A percentile compares a stretch with the other conserved stretches of the same genome.
Evolutionary conservation across 1,284 basidiomycete species (phyloP).

Genomic region (Cutaneotrichosporon curvatum): DNA sequence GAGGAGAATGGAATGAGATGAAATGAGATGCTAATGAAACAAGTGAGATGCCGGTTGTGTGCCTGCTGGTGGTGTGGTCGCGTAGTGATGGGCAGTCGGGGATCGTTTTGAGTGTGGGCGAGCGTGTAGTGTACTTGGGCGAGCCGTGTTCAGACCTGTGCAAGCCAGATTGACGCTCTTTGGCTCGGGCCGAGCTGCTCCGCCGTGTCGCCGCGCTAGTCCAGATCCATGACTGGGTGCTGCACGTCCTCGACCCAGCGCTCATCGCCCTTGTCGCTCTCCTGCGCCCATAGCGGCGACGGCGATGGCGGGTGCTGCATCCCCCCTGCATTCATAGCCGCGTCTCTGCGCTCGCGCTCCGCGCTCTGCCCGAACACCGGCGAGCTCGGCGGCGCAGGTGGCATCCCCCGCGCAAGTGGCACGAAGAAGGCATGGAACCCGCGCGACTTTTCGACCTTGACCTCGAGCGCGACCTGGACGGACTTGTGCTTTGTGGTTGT

Average conservation of each 20-base stretch:
- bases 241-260: conserved; percentile 37
- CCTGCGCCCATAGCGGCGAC: conserved; percentile 9
- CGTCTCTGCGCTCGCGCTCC: conserved; percentile 14
- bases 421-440: conserved; percentile 42
- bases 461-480: conserved; percentile 37
- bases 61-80: not conserved
- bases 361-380: conserved; percentile 24
- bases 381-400: conserved; percentile 34
- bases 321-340: too few relatives aligned
- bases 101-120: too few relatives aligned
- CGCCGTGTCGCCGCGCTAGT: conserved; percentile 7
- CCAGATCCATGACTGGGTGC: conserved; percentile 26
- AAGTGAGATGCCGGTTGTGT: not conserved
- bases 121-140: too few relatives aligned
- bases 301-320: not conserved
- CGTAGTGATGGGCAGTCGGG: too few relatives aligned
- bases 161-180: too few relatives aligned
- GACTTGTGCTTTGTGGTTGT: conserved; percentile 25
- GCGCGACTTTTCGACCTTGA: conserved; percentile 37
- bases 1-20: too few relatives aligned
- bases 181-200: not conserved
- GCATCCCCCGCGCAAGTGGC: conserved; percentile 28
- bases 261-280: conserved; percentile 21
- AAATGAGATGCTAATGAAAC: conserved; percentile 4
- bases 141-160: too few relatives aligned